Base-by-base conservation (phyloP, 2,329 filamentous ascomycete species). In the Scytalidium lignicola region DNA sequence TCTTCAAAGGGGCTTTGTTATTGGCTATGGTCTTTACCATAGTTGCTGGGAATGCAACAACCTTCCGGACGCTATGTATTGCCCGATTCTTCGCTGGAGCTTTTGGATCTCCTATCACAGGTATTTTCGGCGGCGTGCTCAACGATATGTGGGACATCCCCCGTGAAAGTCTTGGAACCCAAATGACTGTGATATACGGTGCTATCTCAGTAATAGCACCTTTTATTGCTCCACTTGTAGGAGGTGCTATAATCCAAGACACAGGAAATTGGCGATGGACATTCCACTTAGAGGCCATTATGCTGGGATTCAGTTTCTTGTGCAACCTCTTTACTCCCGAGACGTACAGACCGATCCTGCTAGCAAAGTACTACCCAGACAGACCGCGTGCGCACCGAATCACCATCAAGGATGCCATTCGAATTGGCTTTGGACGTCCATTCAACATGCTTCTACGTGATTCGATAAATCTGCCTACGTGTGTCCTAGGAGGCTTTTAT, bases 71-170 rank as follows among this genome's bases (percentile, higher is more conserved):
- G 1, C n/a, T 54, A 15, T 29, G 37, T 10, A 41, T 48, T 26
- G 47, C 52, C 4, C 22, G 52, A 44, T 41, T 26, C 21, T 23
- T 54, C 5, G 37, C 52, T 22, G 50, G 52, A n/a, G 23, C 45
- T 3, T 45, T 50, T 5, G 43, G 44, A 48, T 46, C 43, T 10
- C 50, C 52, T 29, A 44, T 28, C 10, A 22, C 50, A 9, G 43
- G 47, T 7, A 29, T 52, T 1, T 47, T 50, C 21, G 50, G 39
- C 28, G 52, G 50, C 18, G 37, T 48, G 2, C 44, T 54, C 18
- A 52, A 48, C n/a, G 52, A 54, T 45, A 3, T 54, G 5, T 54
- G 50, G 50, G 42, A 54, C n/a, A 39, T 50, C 8, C 49, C 44
- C 23, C 41, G 47, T 6, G 50, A 54, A 2, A 48, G 45, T 32